Evolutionary conservation across 2,329 filamentous ascomycete genomes (phyloP), one percentile per base, ranked within the genome.

Genomic region (Dactylellina haptotyla): DNA sequence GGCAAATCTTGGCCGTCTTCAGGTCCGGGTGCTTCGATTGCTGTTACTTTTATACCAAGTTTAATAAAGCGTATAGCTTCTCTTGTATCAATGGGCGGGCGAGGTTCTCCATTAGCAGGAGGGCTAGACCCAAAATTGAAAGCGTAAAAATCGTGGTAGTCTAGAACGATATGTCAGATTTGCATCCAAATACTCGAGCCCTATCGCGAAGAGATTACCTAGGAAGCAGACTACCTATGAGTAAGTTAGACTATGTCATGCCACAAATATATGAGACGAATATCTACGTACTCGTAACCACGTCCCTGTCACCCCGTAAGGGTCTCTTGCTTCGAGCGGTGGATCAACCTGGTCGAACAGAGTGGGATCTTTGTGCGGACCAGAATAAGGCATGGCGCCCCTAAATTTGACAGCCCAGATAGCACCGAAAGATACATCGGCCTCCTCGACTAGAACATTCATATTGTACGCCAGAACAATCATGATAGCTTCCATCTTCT

Each of bases 401-500:
- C 82, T 81, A 78, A 88, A 89, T 0, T 86, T 84, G 10, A 78
- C 81, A 32, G 83, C 81, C 85, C 87, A 89, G n/a, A 86, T 81
- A 25, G 83, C 81, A 10, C 80, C 80, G 66, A 87, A 85, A 1
- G 85, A 80, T 1, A 82, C 81, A 16, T 82, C 82, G 5, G 78
- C 77, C 34, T 83, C 80, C 8, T 84, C 79, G 10, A 82, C 81
- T 75, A 86, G 85, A 8, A 80, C 78, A 39, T 82, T 80, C 57
- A 90, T 83, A 78, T 92, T 92, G 78, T 85, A 84, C 2, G 85
- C 85, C 2, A 93, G 80, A 1, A 89, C 87, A 2, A 93, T 82
- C 83, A 92, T 86, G 61, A 92, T 86, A 6, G 89, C 88, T 80
- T 93, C 90, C 9, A 93, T 81, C 81, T 90, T 91, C 80, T 93